Conservation (phyloP, 169 alveolate species). For the Theileria sp. region DNA sequence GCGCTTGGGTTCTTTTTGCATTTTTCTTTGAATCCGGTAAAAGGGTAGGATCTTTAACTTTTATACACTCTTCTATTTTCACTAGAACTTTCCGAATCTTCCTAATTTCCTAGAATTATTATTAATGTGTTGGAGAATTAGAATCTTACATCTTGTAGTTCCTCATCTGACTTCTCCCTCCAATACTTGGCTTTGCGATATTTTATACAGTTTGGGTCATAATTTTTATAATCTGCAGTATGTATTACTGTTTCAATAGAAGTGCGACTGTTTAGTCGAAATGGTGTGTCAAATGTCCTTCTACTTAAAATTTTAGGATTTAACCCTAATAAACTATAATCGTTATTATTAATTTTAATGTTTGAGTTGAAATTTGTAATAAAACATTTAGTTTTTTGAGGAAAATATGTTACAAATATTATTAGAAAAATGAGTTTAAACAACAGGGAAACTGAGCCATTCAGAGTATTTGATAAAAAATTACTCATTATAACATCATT, state of each 20-base stretch:
- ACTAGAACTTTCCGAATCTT: conserved; percentile 59
- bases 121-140: not conserved
- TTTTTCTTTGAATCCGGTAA: conserved; percentile 50
- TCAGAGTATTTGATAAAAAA: not conserved
- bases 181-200: conserved; percentile 60
- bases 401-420: not conserved
- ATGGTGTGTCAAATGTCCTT: conserved; percentile 5
- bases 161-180: conserved; percentile 55
- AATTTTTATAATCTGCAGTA: conserved; percentile 56
- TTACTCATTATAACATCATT: not conserved
- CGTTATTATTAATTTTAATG: not conserved
- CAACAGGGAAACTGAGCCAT: not conserved
- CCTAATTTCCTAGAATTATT: conserved; percentile 50
- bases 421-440: not conserved
- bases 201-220: conserved; percentile 57
- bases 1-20: conserved; percentile 60
- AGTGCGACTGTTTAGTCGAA: conserved; percentile 28
- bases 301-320: not conserved
- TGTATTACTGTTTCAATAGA: conserved; percentile 66
- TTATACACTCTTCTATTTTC: conserved; percentile 44
- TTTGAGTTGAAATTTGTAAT: not conserved
- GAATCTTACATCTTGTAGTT: conserved; percentile 47
- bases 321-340: not conserved
- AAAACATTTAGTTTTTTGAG: not conserved
- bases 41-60: conserved; percentile 52